Conservation (phyloP, 768 basidiomycete genomes). For the Mycena indigotica region DNA sequence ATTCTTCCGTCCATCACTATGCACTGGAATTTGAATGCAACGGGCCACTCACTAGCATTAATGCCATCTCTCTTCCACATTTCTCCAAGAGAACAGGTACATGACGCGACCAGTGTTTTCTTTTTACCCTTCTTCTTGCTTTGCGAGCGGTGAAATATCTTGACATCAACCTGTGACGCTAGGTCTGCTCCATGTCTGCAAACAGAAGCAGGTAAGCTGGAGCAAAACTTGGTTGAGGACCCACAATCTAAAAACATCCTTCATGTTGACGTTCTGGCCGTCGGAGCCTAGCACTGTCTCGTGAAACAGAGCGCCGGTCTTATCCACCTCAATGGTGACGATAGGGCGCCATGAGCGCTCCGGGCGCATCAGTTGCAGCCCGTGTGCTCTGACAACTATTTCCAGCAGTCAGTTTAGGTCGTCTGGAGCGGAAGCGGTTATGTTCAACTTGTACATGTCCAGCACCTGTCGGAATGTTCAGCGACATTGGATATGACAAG, state of each 20-base stretch:
- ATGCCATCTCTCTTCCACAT: slow-evolving; percentile 50
- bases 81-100: slow-evolving; percentile 54
- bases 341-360: slow-evolving; percentile 73
- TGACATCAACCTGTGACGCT: slow-evolving; percentile 50
- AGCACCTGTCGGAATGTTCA: slow-evolving; percentile 7
- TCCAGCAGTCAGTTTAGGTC: neutral
- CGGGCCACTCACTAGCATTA: slow-evolving; percentile 45
- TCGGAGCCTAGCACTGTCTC: slow-evolving; percentile 66
- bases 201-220: neutral
- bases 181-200: slow-evolving; percentile 42
- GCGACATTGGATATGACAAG: neutral
- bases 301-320: slow-evolving; percentile 48
- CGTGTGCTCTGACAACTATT: slow-evolving; percentile 46
- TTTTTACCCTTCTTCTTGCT: slow-evolving; percentile 67
- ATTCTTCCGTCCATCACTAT: slow-evolving; percentile 30
- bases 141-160: slow-evolving; percentile 57
- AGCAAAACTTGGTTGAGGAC: slow-evolving; percentile 25
- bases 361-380: slow-evolving; percentile 51
- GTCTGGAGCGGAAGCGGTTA: too few species aligned
- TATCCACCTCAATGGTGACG: slow-evolving; percentile 56
- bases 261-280: slow-evolving; percentile 71
- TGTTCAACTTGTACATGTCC: slow-evolving; percentile 19
- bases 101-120: slow-evolving; percentile 55
- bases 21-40: neutral
- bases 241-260: slow-evolving; percentile 55